Percentiles rank a stretch among this genome's conserved stretches.
Conservation (phyloP, 371 early-diverging fungal genomes). For the Aphelidium insulamus region DNA sequence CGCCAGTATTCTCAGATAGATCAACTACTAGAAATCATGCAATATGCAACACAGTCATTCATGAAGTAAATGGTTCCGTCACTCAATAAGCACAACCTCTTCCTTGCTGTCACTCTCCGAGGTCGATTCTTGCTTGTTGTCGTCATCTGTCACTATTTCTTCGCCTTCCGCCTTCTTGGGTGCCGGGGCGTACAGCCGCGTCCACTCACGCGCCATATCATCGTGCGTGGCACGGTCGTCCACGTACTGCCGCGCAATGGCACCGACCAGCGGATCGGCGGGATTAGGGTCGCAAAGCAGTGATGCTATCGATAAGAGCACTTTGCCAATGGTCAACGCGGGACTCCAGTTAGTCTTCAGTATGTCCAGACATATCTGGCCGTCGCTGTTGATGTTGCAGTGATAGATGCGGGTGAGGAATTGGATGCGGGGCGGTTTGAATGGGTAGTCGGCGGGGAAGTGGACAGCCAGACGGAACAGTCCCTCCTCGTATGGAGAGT, state of each 20-base stretch:
- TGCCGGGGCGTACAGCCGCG: conserved; percentile 50
- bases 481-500: conserved; percentile 52
- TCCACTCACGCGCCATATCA: conserved; percentile 78
- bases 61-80: too few relatives aligned
- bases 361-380: conserved; percentile 79
- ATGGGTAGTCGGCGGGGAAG: conserved; percentile 81
- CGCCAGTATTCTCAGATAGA: too few relatives aligned
- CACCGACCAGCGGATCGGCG: conserved; percentile 73
- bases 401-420: conserved; percentile 85
- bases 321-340: conserved; percentile 77
- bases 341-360: conserved; percentile 90
- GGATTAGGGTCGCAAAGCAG: conserved; percentile 87
- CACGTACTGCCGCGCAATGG: conserved; percentile 79
- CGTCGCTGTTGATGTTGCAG: conserved; percentile 81
- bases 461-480: conserved; percentile 55
- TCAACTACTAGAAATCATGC: too few relatives aligned
- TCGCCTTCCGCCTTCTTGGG: too few relatives aligned
- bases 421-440: conserved; percentile 66
- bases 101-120: too few relatives aligned
- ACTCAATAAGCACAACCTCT: too few relatives aligned
- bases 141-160: too few relatives aligned
- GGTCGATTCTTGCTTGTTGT: too few relatives aligned
- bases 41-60: too few relatives aligned
- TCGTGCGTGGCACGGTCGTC: conserved; percentile 73
- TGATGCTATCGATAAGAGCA: conserved; percentile 66